phyloP scores from a whole-genome alignment of 108 stramenopile species.

The Poteriospumella lacustris region DNA sequence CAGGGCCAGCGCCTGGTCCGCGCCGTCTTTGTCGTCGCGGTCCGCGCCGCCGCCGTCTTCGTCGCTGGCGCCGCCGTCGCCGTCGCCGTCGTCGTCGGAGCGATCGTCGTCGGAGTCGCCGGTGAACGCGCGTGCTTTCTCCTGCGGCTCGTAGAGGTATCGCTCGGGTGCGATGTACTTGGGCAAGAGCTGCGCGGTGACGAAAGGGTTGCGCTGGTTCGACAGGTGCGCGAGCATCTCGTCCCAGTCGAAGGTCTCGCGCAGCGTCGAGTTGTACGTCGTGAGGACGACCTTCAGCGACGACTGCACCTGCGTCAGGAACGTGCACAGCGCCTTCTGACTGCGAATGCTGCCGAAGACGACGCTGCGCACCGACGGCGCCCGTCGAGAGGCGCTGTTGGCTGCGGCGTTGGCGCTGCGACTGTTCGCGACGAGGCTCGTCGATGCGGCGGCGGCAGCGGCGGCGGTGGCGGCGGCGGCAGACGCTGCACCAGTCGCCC shows the following conservation, averaged over 20 bases:
- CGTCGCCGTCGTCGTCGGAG: not conserved
- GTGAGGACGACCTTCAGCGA: constrained; percentile 19
- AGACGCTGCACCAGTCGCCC: too few relatives aligned
- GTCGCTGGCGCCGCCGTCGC: not conserved
- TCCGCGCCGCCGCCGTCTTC: not conserved
- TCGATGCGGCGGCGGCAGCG: too few relatives aligned
- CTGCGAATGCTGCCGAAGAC: constrained; percentile 23
- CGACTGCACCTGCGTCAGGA: constrained; percentile 4
- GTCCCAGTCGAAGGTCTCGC: constrained; percentile 18
- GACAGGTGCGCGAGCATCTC: constrained; percentile 37
- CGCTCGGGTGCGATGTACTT: not conserved
- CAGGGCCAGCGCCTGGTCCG: too few relatives aligned
- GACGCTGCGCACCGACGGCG: constrained; percentile 1
- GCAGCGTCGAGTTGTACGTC: constrained; percentile 24
- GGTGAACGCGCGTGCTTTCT: not conserved
- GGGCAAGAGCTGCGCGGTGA: constrained; percentile 36
- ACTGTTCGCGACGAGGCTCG: not conserved
- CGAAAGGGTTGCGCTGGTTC: constrained; percentile 34
- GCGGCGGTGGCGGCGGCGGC: too few relatives aligned
- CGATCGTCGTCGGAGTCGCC: not conserved
- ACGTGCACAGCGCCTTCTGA: constrained; percentile 9
- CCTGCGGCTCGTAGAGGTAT: not conserved
- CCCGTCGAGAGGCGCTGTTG: not conserved
- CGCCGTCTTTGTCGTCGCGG: not conserved
- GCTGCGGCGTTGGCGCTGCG: not conserved